A percentile compares a stretch with the other conserved stretches of the same genome.
These are phyloP conservation scores for Blattamonas nauphoetae DNA, from an alignment of 78 protist species.

Conservation along the genomic window DNA sequence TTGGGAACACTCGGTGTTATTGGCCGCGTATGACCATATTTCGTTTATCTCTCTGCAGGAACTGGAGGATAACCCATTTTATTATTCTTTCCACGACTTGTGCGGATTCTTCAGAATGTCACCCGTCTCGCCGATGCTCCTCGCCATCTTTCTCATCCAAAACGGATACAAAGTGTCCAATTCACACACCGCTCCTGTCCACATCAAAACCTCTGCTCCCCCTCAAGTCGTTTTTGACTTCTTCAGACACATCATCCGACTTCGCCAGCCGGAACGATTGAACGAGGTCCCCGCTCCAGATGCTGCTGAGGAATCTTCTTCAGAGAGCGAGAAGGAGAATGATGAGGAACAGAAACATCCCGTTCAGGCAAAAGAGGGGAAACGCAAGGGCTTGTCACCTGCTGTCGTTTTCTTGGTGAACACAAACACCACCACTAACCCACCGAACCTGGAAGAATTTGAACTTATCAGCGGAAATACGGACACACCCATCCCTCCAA, in stretches of 20 bases:
- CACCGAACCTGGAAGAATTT: no score
- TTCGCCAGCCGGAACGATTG: neutral
- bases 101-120: conserved; percentile 28
- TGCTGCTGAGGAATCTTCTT: neutral
- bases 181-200: conserved; percentile 46
- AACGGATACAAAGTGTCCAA: conserved; percentile 59
- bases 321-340: neutral
- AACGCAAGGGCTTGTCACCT: no score
- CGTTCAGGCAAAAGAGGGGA: neutral
- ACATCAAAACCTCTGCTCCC: conserved; percentile 77
- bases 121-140: neutral
- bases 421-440: no score
- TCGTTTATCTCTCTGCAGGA: conserved; percentile 41
- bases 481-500: no score
- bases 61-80: conserved; percentile 59
- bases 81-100: conserved; percentile 23
- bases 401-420: no score
- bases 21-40: neutral
- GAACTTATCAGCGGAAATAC: no score
- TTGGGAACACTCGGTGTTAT: neutral
- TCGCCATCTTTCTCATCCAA: conserved; percentile 8
- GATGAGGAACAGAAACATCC: neutral
- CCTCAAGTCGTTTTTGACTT: conserved; percentile 49
- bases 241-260: neutral
- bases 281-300: neutral